Evolutionary conservation across 108 stramenopile genomes (phyloP), one percentile per base, ranked within the genome.

Genomic region (Pinguiococcus pyrenoidosus): DNA sequence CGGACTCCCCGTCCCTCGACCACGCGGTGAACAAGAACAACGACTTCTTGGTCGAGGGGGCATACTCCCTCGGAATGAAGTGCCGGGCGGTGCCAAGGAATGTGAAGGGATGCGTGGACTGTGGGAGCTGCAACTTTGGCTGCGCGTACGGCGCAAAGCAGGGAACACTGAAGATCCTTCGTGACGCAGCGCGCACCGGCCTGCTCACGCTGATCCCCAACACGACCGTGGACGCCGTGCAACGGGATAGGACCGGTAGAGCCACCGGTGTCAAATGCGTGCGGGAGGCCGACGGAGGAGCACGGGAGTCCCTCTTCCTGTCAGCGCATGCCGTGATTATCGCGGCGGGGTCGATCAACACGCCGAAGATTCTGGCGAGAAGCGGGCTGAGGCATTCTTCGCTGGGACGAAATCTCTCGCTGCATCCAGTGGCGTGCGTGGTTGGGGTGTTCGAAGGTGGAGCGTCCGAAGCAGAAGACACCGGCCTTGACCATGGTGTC

Each of bases 341-440:
- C 25, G 44, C 65, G 2, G 72, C 60, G 14, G 78, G 78, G 10
- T 55, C 71, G 10, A 29, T 79, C 28, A 44, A 73, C 42, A 71
- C 75, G 14, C 78, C 78, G 14, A 50, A 62, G 2, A 37, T 79
- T 27, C 67, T 79, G 16, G 45, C 64, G 21, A 49, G 68, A 37
- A 73, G 72, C 7, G 54, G 60, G 3, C 46, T 76, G 1, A 50
- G 45, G 36, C 75, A 79, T 54, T 54, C 37, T 1, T 44, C 62
- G 35, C 58, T 79, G 22, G 78, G 78, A 12, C 22, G 58, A 5
- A 56, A 75, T 51, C 65, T 79, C 1, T 23, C 30, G 7, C 41
- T 79, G 22, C 78, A 79, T 16, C 78, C 78, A 9, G 64, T 57
- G 8, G 33, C 60, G 12, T 51, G 36, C 10, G 68, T 51, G 14